These are phyloP conservation scores for Dryas octopetala DNA, from an alignment of 306 rosid genomes.

Conservation along the genomic window DNA sequence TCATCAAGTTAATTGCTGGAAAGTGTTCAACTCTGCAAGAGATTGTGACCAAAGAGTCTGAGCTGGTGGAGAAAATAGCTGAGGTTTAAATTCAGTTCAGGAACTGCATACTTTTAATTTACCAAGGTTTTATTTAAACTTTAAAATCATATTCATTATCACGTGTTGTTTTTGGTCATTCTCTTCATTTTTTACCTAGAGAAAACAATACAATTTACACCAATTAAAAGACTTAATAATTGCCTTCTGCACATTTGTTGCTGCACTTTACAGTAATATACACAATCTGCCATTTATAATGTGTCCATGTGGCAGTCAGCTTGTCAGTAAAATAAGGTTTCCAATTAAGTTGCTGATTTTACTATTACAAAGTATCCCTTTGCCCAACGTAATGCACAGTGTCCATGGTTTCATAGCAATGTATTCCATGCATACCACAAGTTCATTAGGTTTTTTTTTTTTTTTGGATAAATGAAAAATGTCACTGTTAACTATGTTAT, in stretches of 20 bases:
- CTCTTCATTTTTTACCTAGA: not conserved
- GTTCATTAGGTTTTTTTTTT: not conserved
- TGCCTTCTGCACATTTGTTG: not conserved
- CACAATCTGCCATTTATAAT: not conserved
- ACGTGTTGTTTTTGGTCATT: not conserved
- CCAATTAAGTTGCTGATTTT: not conserved
- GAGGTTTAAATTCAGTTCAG: slow-evolving; percentile 67
- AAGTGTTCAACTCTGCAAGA: slow-evolving; percentile 58
- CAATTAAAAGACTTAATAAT: not conserved
- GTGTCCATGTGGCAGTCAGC: not conserved
- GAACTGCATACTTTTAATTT: slow-evolving; percentile 45
- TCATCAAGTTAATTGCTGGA: slow-evolving; percentile 71
- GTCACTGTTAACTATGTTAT: slow-evolving; percentile 1
- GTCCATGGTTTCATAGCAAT: not conserved
- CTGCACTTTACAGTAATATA: not conserved
- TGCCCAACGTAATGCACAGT: not conserved
- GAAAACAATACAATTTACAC: slow-evolving; percentile 5
- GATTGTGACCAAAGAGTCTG: slow-evolving; percentile 80
- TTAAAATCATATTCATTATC: slow-evolving; percentile 15
- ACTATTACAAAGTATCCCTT: not conserved
- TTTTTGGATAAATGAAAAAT: not conserved
- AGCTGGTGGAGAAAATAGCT: slow-evolving; percentile 90
- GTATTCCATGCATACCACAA: not conserved
- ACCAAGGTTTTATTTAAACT: slow-evolving; percentile 28
- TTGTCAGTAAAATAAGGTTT: not conserved